Conservation (phyloP, 1,284 basidiomycete genomes). For the Cryptococcus depauperatus region DNA sequence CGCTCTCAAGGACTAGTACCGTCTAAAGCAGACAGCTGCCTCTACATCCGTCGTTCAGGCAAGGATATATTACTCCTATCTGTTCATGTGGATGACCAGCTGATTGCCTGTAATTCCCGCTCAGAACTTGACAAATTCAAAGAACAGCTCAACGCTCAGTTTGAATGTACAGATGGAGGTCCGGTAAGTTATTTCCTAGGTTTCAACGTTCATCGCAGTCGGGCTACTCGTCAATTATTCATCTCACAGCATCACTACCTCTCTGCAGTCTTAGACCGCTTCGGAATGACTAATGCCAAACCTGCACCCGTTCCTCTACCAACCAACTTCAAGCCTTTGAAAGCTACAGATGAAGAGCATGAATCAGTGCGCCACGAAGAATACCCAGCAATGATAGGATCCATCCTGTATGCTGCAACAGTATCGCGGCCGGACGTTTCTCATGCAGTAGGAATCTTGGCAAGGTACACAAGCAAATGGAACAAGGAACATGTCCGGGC, state of each 20-base stretch:
- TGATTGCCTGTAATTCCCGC: slow-evolving; percentile 16
- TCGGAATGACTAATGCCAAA: slow-evolving; percentile 15
- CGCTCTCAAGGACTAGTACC: slow-evolving; percentile 3
- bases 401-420: slow-evolving; percentile 6
- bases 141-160: slow-evolving; percentile 9
- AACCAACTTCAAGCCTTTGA: background rate
- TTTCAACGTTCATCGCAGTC: slow-evolving; percentile 14
- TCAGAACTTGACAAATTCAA: slow-evolving; percentile 16
- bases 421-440: slow-evolving; percentile 19
- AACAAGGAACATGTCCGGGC: slow-evolving; percentile 13
- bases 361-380: slow-evolving; percentile 5
- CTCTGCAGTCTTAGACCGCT: slow-evolving; percentile 13
- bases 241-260: slow-evolving; percentile 20
- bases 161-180: slow-evolving; percentile 19
- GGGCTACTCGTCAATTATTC: slow-evolving; percentile 6
- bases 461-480: slow-evolving; percentile 20
- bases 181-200: slow-evolving; percentile 20
- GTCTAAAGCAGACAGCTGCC: slow-evolving; percentile 7
- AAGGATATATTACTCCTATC: slow-evolving; percentile 10
- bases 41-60: slow-evolving; percentile 10
- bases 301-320: slow-evolving; percentile 1
- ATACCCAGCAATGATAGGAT: slow-evolving; percentile 14
- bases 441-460: slow-evolving; percentile 16
- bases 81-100: slow-evolving; percentile 24
- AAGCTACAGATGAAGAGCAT: slow-evolving; percentile 6